Conservation (phyloP, 495 filamentous ascomycete species). For the Bryoglossum gracile region DNA sequence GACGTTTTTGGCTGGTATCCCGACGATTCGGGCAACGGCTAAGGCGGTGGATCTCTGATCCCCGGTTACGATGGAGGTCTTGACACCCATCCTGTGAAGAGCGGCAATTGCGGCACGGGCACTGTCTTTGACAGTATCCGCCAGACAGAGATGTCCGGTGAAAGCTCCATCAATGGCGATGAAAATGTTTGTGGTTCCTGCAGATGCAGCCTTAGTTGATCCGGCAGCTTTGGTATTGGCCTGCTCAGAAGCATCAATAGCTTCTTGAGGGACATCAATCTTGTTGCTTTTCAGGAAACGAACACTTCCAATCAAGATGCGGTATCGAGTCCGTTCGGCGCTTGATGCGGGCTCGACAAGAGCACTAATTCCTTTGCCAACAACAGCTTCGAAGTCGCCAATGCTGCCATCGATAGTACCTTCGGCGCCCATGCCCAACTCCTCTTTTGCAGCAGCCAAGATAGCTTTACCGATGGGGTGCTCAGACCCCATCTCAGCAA, state of each 20-base stretch:
- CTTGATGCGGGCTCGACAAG: conserved; percentile 66
- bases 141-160: conserved; percentile 72
- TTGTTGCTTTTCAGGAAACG: conserved; percentile 63
- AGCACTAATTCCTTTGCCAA: conserved; percentile 83
- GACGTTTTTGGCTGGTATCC: conserved; percentile 67
- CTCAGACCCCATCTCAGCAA: conserved; percentile 89
- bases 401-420: conserved; percentile 72
- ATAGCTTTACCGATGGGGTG: conserved; percentile 92
- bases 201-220: conserved; percentile 30
- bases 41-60: conserved; percentile 78
- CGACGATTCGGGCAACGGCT: conserved; percentile 74
- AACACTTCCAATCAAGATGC: conserved; percentile 76
- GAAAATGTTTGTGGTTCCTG: conserved; percentile 82
- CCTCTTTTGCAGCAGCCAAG: conserved; percentile 58
- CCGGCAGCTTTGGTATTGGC: conserved; percentile 42
- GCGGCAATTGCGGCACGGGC: conserved; percentile 80
- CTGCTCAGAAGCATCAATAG: conserved; percentile 46
- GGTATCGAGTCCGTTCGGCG: conserved; percentile 59
- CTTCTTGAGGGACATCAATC: conserved; percentile 56
- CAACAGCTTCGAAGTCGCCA: conserved; percentile 73
- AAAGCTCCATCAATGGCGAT: conserved; percentile 77
- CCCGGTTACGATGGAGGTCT: conserved; percentile 86
- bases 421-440: conserved; percentile 65
- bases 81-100: conserved; percentile 73
- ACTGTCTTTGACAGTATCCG: conserved; percentile 83